These are phyloP conservation scores for Fusarium scirpi DNA, from an alignment of 2,329 filamentous ascomycete genomes.

Conservation along the genomic window DNA sequence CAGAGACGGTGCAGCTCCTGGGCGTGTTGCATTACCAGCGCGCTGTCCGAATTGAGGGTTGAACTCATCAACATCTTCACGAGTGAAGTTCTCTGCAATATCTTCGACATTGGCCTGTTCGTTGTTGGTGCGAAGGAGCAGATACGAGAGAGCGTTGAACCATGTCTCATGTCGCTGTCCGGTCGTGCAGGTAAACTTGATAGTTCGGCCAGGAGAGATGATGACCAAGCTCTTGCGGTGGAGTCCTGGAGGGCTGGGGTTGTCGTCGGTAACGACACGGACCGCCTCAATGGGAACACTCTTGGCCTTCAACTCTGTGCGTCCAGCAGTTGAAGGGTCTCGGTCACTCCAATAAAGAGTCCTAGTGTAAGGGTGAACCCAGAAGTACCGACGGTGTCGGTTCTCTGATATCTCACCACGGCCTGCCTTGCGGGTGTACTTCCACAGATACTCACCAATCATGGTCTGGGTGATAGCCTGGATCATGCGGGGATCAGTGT, in stretches of 20 bases:
- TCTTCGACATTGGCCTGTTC: conserved; percentile 73
- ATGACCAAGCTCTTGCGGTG: conserved; percentile 95
- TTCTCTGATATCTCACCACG: conserved; percentile 89
- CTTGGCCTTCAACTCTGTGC: conserved; percentile 81
- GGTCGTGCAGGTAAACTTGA: conserved; percentile 95
- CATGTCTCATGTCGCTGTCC: conserved; percentile 96
- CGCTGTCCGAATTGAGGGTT: conserved; percentile 71
- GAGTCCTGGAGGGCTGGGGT: conserved; percentile 92
- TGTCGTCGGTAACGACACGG: conserved; percentile 91
- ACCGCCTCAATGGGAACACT: conserved; percentile 95
- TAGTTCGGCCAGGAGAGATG: conserved; percentile 84
- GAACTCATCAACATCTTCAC: conserved; percentile 80
- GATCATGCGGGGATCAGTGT: conserved; percentile 96
- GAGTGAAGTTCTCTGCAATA: conserved; percentile 67
- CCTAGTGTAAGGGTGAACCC: conserved; percentile 97
- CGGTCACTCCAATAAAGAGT: conserved; percentile 97
- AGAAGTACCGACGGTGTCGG: conserved; percentile 95
- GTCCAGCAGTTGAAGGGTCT: conserved; percentile 84
- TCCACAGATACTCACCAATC: conserved; percentile 99
- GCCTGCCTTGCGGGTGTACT: conserved; percentile 96
- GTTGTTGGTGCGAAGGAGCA: conserved; percentile 80
- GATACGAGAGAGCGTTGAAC: conserved; percentile 96
- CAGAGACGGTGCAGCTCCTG: conserved; percentile 72
- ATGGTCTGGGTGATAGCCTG: conserved; percentile 99
- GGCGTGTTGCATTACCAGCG: conserved; percentile 56